These are phyloP conservation scores for Zymoseptoria ardabiliae DNA, from an alignment of 2,329 filamentous ascomycete species.

Conservation along the genomic window DNA sequence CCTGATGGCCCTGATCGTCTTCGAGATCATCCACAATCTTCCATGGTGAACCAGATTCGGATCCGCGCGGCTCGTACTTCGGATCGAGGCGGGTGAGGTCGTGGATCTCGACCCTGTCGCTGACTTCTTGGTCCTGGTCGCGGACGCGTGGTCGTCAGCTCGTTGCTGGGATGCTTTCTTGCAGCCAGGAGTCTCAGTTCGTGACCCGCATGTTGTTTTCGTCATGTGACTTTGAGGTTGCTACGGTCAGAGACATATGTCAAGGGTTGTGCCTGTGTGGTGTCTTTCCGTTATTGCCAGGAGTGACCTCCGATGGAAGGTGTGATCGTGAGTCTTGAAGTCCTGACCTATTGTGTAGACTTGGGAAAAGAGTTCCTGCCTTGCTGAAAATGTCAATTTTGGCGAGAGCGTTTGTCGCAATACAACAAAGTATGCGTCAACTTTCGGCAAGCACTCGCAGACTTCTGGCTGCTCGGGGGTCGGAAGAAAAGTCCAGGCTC, in stretches of 20 bases:
- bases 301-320: too few species aligned
- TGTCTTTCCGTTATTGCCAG: neutral
- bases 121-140: neutral
- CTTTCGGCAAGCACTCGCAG: too few species aligned
- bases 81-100: neutral
- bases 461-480: too few species aligned
- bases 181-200: neutral
- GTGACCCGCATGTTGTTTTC: neutral
- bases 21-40: neutral
- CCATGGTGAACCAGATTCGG: neutral
- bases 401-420: too few species aligned
- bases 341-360: neutral
- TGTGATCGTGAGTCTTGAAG: too few species aligned
- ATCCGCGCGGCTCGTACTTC: neutral
- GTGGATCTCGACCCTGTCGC: too few species aligned
- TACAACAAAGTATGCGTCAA: too few species aligned
- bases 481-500: too few species aligned
- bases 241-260: neutral
- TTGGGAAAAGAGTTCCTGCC: neutral
- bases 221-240: neutral
- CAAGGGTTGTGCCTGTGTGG: neutral
- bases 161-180: neutral
- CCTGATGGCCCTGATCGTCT: neutral
- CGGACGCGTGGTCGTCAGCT: neutral
- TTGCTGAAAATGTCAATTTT: too few species aligned